phyloP scores from a whole-genome alignment of 2,329 filamentous ascomycete genomes.

The Ampelomyces quisqualis region DNA sequence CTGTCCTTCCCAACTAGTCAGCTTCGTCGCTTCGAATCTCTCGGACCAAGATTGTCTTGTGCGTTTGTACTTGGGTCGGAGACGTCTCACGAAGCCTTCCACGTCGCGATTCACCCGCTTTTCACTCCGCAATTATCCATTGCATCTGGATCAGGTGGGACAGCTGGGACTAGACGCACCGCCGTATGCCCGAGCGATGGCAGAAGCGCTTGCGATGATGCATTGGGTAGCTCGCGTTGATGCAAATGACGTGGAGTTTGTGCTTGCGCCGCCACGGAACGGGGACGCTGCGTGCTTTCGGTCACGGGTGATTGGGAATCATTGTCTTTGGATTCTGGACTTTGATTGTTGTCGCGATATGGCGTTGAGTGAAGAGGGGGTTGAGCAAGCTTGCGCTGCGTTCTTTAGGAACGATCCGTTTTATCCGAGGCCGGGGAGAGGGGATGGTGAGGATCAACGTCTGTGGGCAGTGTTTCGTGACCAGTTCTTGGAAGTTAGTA shows the following conservation, averaged over 20 bases:
- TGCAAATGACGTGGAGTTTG: constrained; percentile 59
- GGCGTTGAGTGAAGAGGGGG: constrained; percentile 34
- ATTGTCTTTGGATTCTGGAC: constrained; percentile 53
- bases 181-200: constrained; percentile 51
- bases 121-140: constrained; percentile 52
- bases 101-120: constrained; percentile 33
- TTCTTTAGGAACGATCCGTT: constrained; percentile 57
- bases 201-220: constrained; percentile 52
- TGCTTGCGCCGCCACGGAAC: constrained; percentile 43
- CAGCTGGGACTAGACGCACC: constrained; percentile 40
- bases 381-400: constrained; percentile 46
- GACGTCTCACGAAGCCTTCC: constrained; percentile 6
- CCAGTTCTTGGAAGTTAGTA: constrained; percentile 8
- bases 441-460: constrained; percentile 7
- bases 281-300: constrained; percentile 8
- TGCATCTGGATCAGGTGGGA: constrained; percentile 55
- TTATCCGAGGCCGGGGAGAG: constrained; percentile 42
- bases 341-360: constrained; percentile 60
- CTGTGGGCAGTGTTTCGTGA: constrained; percentile 12
- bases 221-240: constrained; percentile 54
- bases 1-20: constrained; percentile 10
- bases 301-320: constrained; percentile 9
- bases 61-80: constrained; percentile 52
- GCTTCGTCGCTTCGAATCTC: constrained; percentile 15
- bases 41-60: constrained; percentile 51